A percentile compares a stretch with the other conserved stretches of the same genome.
These are phyloP conservation scores for Rhytidhysteron rufulum DNA, from an alignment of 2,329 filamentous ascomycete genomes.

Conservation along the genomic window DNA sequence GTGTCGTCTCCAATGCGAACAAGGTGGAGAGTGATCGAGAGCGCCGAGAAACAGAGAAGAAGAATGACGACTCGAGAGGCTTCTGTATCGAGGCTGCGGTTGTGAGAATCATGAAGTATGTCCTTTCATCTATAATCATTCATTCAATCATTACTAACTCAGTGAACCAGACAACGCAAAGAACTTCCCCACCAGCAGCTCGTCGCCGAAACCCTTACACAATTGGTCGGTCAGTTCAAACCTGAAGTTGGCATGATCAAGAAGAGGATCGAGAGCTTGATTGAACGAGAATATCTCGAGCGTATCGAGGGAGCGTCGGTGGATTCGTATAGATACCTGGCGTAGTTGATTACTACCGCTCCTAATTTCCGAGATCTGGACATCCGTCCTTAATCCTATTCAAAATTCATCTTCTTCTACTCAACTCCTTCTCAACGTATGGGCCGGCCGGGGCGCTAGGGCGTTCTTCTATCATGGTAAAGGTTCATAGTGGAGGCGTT, in stretches of 20 bases:
- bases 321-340: conserved; percentile 68
- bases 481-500: too few species aligned
- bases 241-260: conserved; percentile 76
- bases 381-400: too few species aligned
- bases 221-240: conserved; percentile 66
- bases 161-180: conserved; percentile 62
- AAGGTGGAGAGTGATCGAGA: conserved; percentile 74
- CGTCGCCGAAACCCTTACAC: conserved; percentile 67
- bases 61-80: conserved; percentile 67
- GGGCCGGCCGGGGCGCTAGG: too few species aligned
- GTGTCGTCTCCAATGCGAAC: conserved; percentile 73
- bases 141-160: conserved; percentile 13
- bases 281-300: conserved; percentile 74
- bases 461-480: too few species aligned
- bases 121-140: conserved; percentile 14
- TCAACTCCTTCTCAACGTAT: too few species aligned
- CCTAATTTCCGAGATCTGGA: too few species aligned
- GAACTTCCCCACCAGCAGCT: conserved; percentile 66
- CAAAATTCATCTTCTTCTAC: too few species aligned
- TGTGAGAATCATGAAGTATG: conserved; percentile 82
- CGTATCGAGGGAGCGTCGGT: conserved; percentile 62
- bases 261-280: conserved; percentile 73
- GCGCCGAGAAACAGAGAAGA: conserved; percentile 67
- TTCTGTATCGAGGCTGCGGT: conserved; percentile 73
- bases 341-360: conserved; percentile 43